Evolutionary conservation across 768 basidiomycete species (phyloP), one percentile per base, ranked within the genome.

Genomic region (Calocera cornea): DNA sequence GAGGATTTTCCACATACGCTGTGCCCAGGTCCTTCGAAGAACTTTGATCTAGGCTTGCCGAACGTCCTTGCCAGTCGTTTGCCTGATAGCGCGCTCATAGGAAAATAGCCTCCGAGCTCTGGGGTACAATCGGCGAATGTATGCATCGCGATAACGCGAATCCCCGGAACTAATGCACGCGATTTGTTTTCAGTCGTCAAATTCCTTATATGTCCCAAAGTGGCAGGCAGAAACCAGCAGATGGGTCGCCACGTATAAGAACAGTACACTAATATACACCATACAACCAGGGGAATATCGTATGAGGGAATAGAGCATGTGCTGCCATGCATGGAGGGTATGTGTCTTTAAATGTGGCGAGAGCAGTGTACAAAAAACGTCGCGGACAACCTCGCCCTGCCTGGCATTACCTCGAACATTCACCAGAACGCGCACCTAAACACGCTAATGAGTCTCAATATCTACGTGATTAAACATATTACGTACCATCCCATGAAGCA

Each of bases 401-500:
- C 2, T 5, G 31, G 10, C 24, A 31, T 10, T 3, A 19, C 31
- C 7, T 27, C 14, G 19, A 60, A 5, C 65, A n/a, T 68, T 74
- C 70, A 79, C 78, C 78, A 79, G 76, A 78, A 79, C 5, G 77
- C 76, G 75, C 80, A 81, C 80, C 79, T 71, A 64, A 31, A 64
- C 24, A 12, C n/a, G n/a, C 60, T 47, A 1, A 19, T 24, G 1
- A 11, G 50, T n/a, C n/a, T 14, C 11, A 17, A 11, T 41, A 1
- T 1, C 34, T 31, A 27, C 34, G n/a, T 24, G 34, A 10, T 38
- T 54, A 41, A 40, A 24, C 14, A 29, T 17, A 27, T 8, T 24
- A 75, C 84, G 65, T 72, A 88, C 94, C 93, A 95, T 76, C 94
- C 94, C 69, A 92, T 90, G 80, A 95, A 97, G 73, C 92, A 94